phyloP scores from a whole-genome alignment of 2,329 filamentous ascomycete genomes.

The Elsinoe australis region DNA sequence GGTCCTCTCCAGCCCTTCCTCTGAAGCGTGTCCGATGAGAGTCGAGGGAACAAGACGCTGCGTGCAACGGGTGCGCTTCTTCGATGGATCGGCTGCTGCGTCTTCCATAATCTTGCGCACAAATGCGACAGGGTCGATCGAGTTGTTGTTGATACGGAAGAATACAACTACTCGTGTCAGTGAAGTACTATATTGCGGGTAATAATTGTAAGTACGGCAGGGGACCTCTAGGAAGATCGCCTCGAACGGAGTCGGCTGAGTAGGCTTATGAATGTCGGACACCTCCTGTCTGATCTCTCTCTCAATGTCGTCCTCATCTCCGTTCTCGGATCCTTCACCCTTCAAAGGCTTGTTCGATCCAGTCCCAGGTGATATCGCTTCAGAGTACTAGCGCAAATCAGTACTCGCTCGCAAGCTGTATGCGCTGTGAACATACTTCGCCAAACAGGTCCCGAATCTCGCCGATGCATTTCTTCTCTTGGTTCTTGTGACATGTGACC shows the following conservation, averaged over 20 bases:
- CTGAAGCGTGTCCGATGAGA: conserved; percentile 57
- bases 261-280: conserved; percentile 50
- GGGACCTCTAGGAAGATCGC: conserved; percentile 49
- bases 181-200: conserved; percentile 2
- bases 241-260: conserved; percentile 44
- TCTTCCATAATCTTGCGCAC: conserved; percentile 53
- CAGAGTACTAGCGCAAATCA: too few relatives aligned
- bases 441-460: conserved; percentile 59
- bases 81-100: conserved; percentile 43
- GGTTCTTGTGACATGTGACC: conserved; percentile 66
- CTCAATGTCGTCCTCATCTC: conserved; percentile 54
- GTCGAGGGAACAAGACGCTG: conserved; percentile 55
- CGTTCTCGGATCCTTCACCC: conserved; percentile 33
- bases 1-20: conserved; percentile 59
- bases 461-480: conserved; percentile 60
- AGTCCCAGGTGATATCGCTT: too few relatives aligned
- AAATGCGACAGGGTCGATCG: conserved; percentile 53
- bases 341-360: too few relatives aligned
- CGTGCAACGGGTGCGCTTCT: conserved; percentile 50
- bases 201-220: conserved; percentile 42
- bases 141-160: conserved; percentile 49
- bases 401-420: too few relatives aligned
- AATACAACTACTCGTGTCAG: conserved; percentile 43
- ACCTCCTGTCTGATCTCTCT: conserved; percentile 64
- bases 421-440: conserved; percentile 34